These are phyloP conservation scores for Plenodomus lindquistii DNA, from an alignment of 2,329 filamentous ascomycete species.

Conservation along the genomic window DNA sequence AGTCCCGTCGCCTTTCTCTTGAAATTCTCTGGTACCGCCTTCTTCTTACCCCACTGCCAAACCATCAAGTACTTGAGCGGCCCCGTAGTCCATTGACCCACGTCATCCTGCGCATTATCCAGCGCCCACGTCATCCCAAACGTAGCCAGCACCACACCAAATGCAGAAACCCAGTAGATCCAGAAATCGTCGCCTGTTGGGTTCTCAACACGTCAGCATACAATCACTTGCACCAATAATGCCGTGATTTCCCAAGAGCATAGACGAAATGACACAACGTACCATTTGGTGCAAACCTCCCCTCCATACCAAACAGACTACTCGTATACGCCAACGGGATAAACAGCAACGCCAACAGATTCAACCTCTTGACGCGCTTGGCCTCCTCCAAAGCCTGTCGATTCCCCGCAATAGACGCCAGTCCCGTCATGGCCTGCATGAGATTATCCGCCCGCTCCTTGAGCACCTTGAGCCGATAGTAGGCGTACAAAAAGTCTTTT, in stretches of 20 bases:
- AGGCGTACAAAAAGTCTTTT: slow-evolving; percentile 40
- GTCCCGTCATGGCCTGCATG: slow-evolving; percentile 40
- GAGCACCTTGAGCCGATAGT: slow-evolving; percentile 37
- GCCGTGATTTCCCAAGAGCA: too few relatives aligned
- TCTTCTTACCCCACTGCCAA: slow-evolving; percentile 9
- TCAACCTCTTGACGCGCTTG: slow-evolving; percentile 40
- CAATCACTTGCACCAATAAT: too few relatives aligned
- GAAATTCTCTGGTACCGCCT: neutral
- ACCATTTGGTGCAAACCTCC: slow-evolving; percentile 32
- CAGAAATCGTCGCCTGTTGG: slow-evolving; percentile 20
- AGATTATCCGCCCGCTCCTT: slow-evolving; percentile 40
- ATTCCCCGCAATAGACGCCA: slow-evolving; percentile 40
- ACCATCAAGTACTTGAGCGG: slow-evolving; percentile 15
- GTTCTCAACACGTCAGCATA: slow-evolving; percentile 12
- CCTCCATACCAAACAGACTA: slow-evolving; percentile 41
- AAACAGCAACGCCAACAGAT: slow-evolving; percentile 37
- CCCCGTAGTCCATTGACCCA: slow-evolving; percentile 28
- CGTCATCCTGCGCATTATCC: slow-evolving; percentile 34
- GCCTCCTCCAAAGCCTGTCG: slow-evolving; percentile 41
- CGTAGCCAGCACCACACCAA: slow-evolving; percentile 30
- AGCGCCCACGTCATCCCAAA: slow-evolving; percentile 28
- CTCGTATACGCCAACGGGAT: slow-evolving; percentile 41
- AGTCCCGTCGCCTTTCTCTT: slow-evolving; percentile 17
- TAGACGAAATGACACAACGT: slow-evolving; percentile 4
- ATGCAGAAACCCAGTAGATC: slow-evolving; percentile 39